These are phyloP conservation scores for Podaxis sp. DNA, from an alignment of 768 basidiomycete genomes.

Conservation along the genomic window DNA sequence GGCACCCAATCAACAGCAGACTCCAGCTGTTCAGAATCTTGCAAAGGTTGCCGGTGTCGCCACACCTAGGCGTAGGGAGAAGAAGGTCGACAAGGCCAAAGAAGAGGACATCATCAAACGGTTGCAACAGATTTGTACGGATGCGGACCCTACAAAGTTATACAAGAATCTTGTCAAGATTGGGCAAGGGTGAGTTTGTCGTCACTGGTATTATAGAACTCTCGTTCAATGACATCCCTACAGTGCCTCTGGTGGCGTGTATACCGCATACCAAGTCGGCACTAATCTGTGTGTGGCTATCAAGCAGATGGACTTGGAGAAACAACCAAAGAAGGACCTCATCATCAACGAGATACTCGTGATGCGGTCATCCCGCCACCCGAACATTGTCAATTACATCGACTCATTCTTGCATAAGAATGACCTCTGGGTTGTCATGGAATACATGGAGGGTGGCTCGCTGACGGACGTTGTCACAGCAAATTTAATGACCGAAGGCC, in stretches of 20 bases:
- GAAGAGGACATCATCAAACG: constrained; percentile 91
- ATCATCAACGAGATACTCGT: constrained; percentile 99
- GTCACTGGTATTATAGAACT: constrained; percentile 11
- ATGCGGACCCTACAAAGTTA: constrained; percentile 92
- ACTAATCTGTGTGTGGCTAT: constrained; percentile 94
- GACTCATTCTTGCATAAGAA: constrained; percentile 98
- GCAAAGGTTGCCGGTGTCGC: constrained; percentile 73
- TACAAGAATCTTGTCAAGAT: constrained; percentile 95
- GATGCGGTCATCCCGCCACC: constrained; percentile 94
- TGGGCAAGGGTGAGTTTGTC: constrained; percentile 81
- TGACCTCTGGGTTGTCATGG: constrained; percentile 99
- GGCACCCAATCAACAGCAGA: constrained; percentile 36
- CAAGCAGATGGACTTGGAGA: constrained; percentile 99
- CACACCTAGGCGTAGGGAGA: constrained; percentile 83
- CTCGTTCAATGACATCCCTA: constrained; percentile 7
- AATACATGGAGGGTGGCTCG: constrained; percentile 97
- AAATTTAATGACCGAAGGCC: constrained; percentile 97
- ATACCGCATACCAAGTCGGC: constrained; percentile 97
- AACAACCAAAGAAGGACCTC: constrained; percentile 98
- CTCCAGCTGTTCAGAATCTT: constrained; percentile 61
- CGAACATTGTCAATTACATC: constrained; percentile 99
- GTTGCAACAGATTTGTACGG: constrained; percentile 92
- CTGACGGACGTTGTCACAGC: constrained; percentile 95
- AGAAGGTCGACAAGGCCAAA: constrained; percentile 79
- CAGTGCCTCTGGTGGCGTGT: constrained; percentile 96